phyloP scores from a whole-genome alignment of 805 yeast genomes.

The Saturnispora halmiae region DNA sequence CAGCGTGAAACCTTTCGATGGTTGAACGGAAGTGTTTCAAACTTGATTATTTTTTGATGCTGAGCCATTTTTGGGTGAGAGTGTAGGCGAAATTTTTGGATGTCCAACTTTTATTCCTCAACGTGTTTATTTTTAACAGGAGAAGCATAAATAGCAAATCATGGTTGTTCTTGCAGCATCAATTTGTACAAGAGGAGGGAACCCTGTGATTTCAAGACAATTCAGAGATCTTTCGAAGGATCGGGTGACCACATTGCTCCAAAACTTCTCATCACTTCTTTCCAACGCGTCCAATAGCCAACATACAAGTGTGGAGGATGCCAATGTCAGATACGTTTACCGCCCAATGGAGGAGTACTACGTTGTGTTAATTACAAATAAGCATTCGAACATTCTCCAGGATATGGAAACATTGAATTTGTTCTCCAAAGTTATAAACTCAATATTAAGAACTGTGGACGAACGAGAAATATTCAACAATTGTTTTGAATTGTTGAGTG shows the following conservation, averaged over 20 bases:
- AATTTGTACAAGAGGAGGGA: slow-evolving; percentile 88
- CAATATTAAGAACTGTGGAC: slow-evolving; percentile 60
- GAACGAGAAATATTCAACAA: slow-evolving; percentile 75
- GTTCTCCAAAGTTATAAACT: slow-evolving; percentile 73
- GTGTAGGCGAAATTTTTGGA: not conserved
- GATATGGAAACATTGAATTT: slow-evolving; percentile 88
- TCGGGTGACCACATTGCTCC: slow-evolving; percentile 74
- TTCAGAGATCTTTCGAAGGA: slow-evolving; percentile 79
- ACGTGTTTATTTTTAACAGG: not conserved
- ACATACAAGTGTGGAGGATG: slow-evolving; percentile 92
- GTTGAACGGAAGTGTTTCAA: not conserved
- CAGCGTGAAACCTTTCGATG: no score
- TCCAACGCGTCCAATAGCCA: slow-evolving; percentile 59
- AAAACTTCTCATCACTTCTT: slow-evolving; percentile 76
- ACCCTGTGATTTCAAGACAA: slow-evolving; percentile 85
- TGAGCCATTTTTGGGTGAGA: no score
- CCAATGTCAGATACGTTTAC: slow-evolving; percentile 83
- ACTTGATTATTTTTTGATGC: no score
- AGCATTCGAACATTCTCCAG: slow-evolving; percentile 84
- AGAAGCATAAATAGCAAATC: not conserved
- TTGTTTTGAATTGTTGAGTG: slow-evolving; percentile 82
- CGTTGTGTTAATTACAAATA: slow-evolving; percentile 83
- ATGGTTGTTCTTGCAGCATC: slow-evolving; percentile 90
- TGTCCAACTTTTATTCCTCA: no score
- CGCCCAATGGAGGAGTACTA: slow-evolving; percentile 93